Percentiles rank a stretch among this genome's conserved stretches.
These are phyloP conservation scores for Saksenaea oblongispora DNA, from an alignment of 371 early-diverging fungal species.

Conservation along the genomic window DNA sequence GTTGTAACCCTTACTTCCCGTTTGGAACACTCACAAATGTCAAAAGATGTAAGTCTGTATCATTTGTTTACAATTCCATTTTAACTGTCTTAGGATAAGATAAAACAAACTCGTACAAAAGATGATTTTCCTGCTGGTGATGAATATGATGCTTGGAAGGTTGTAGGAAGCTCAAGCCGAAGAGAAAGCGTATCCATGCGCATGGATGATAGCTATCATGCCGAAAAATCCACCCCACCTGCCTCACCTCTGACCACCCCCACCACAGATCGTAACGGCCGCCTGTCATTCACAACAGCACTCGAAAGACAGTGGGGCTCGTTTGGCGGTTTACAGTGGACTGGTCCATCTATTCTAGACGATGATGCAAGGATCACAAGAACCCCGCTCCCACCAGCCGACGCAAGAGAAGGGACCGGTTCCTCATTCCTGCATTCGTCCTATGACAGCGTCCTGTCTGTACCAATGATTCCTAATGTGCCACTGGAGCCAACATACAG, in stretches of 20 bases:
- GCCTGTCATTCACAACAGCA: neutral
- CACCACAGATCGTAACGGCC: neutral
- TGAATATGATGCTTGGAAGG: slow-evolving; percentile 13
- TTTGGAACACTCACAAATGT: neutral
- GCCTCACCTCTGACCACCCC: slow-evolving; percentile 1
- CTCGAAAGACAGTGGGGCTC: slow-evolving; percentile 33
- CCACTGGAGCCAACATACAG: slow-evolving; percentile 44
- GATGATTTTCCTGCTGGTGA: neutral
- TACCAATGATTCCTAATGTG: slow-evolving; percentile 48
- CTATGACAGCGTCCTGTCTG: slow-evolving; percentile 28
- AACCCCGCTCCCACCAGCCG: neutral
- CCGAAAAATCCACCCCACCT: neutral
- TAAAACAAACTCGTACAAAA: neutral
- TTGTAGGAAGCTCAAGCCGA: slow-evolving; percentile 21
- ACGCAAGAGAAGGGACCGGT: neutral
- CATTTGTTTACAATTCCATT: neutral
- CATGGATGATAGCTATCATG: slow-evolving; percentile 1
- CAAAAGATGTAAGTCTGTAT: neutral
- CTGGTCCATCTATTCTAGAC: slow-evolving; percentile 40
- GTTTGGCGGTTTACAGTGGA: slow-evolving; percentile 46
- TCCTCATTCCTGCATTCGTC: slow-evolving; percentile 2
- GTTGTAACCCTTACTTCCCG: neutral
- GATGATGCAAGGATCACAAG: slow-evolving; percentile 16
- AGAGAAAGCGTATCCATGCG: slow-evolving; percentile 4
- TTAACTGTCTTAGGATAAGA: neutral